Evolutionary conservation across 768 basidiomycete genomes (phyloP).

Genomic region (Daedalea quercina): DNA sequence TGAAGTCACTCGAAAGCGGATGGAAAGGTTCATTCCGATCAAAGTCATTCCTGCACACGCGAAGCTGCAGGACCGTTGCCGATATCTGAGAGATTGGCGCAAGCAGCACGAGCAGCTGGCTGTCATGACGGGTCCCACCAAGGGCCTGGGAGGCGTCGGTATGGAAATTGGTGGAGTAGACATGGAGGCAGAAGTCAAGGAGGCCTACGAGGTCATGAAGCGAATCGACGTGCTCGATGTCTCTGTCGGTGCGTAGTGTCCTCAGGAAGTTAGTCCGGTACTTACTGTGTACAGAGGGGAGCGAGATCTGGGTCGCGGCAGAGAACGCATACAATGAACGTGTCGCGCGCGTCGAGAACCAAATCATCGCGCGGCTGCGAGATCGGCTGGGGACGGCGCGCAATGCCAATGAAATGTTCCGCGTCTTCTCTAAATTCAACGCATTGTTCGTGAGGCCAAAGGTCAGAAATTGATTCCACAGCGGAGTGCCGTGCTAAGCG

Average conservation of each 20-base stretch:
- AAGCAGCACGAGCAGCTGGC: conserved; percentile 97
- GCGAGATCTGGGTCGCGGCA: conserved; percentile 95
- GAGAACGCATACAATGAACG: conserved; percentile 98
- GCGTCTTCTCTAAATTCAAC: conserved; percentile 98
- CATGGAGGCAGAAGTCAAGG: conserved; percentile 96
- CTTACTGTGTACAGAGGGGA: conserved; percentile 60
- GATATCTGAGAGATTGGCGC: conserved; percentile 87
- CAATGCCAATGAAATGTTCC: conserved; percentile 99
- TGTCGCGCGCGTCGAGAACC: conserved; percentile 95
- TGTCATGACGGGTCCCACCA: conserved; percentile 94
- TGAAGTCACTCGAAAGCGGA: conserved; percentile 85
- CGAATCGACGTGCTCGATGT: conserved; percentile 95
- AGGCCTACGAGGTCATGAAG: conserved; percentile 96
- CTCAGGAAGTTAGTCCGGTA: background rate
- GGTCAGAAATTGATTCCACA: conserved; percentile 35
- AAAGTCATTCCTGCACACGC: conserved; percentile 89
- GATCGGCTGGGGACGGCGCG: conserved; percentile 91
- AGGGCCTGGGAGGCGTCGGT: conserved; percentile 68
- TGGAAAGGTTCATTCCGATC: conserved; percentile 94
- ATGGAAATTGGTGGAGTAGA: conserved; percentile 86
- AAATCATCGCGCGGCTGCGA: conserved; percentile 89
- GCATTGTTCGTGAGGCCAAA: conserved; percentile 94
- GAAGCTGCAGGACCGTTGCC: conserved; percentile 80
- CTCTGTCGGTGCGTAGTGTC: conserved; percentile 58
- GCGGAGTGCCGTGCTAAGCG: background rate